Evolutionary conservation across 148 eudicot species (phyloP).

Genomic region (Camellia japonica): DNA sequence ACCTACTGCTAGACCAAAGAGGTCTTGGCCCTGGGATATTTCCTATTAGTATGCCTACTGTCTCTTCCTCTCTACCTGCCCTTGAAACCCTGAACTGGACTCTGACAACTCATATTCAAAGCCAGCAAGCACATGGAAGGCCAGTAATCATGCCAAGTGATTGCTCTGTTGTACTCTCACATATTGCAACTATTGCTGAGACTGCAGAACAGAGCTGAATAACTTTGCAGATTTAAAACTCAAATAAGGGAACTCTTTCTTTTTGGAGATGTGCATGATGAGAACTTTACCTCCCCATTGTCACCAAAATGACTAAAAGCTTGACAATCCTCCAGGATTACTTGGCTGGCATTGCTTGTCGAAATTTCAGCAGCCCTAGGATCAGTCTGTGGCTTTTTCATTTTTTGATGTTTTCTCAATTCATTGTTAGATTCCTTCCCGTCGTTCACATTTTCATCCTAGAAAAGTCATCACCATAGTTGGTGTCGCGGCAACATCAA

Average conservation of each 20-base stretch:
- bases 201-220: neutral
- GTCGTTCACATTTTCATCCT: conserved; percentile 42
- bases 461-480: conserved; percentile 13
- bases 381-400: conserved; percentile 26
- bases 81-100: neutral
- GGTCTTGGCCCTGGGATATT: neutral
- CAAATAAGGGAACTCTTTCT: neutral
- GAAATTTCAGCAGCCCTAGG: conserved; percentile 23
- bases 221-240: neutral
- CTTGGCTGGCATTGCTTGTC: conserved; percentile 23
- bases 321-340: conserved; percentile 22
- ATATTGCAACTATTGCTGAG: neutral
- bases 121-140: neutral
- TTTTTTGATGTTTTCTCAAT: conserved; percentile 23
- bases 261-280: neutral
- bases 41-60: neutral
- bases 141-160: neutral
- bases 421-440: conserved; percentile 31
- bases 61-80: neutral
- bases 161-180: neutral
- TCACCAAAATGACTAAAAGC: conserved; percentile 29
- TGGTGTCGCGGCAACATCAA: conserved; percentile 18
- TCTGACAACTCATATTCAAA: neutral
- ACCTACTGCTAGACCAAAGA: neutral
- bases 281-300: conserved; percentile 39